Percentiles rank a stretch among this genome's conserved stretches.
These are phyloP conservation scores for Phytophthora tentaculata DNA, from an alignment of 352 stramenopile species.

Conservation along the genomic window DNA sequence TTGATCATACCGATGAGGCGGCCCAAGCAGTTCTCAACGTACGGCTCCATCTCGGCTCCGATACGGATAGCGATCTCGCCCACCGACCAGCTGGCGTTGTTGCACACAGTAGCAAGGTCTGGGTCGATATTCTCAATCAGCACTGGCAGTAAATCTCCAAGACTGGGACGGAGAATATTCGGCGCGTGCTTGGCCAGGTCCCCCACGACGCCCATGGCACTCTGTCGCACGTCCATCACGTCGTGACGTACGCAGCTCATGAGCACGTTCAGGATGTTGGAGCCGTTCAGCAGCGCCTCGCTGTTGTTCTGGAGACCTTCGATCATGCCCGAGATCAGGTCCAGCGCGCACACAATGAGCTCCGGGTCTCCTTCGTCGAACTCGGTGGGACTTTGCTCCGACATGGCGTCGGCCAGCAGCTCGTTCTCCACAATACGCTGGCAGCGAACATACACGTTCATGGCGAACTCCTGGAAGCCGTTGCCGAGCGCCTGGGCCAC, in stretches of 20 bases:
- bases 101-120: slow-evolving; percentile 90
- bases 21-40: slow-evolving; percentile 69
- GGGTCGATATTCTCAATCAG: slow-evolving; percentile 91
- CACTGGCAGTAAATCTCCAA: slow-evolving; percentile 80
- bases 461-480: slow-evolving; percentile 89
- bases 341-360: slow-evolving; percentile 89
- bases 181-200: slow-evolving; percentile 88
- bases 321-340: slow-evolving; percentile 90
- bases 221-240: slow-evolving; percentile 89
- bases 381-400: slow-evolving; percentile 78
- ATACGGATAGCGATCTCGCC: slow-evolving; percentile 90
- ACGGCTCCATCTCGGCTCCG: slow-evolving; percentile 86
- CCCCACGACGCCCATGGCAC: slow-evolving; percentile 89
- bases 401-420: slow-evolving; percentile 80
- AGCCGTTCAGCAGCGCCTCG: slow-evolving; percentile 74
- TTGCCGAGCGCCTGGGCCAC: slow-evolving; percentile 85
- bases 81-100: slow-evolving; percentile 93
- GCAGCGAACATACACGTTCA: slow-evolving; percentile 82
- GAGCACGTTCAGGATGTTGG: slow-evolving; percentile 89
- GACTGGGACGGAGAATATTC: slow-evolving; percentile 71
- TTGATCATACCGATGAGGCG: slow-evolving; percentile 90
- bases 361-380: slow-evolving; percentile 89
- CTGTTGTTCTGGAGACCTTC: slow-evolving; percentile 84
- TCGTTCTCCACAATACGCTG: slow-evolving; percentile 87
- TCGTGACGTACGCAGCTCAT: slow-evolving; percentile 89